These are phyloP conservation scores for Calonectria hongkongensis DNA, from an alignment of 2,329 filamentous ascomycete genomes.

Conservation along the genomic window DNA sequence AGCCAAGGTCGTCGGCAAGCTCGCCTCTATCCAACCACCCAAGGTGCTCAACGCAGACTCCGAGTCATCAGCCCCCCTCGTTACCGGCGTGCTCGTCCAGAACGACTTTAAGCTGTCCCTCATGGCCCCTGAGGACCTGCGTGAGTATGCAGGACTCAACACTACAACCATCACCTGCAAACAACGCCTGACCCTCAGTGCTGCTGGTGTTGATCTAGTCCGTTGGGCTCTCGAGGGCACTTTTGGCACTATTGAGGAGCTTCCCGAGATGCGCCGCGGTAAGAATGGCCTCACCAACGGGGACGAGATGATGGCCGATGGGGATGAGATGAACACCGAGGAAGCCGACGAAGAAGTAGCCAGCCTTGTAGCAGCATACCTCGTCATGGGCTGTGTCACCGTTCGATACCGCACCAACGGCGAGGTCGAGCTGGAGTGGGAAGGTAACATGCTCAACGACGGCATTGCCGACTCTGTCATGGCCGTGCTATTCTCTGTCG, in stretches of 20 bases:
- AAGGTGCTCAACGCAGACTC: conserved; percentile 53
- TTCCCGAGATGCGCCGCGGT: conserved; percentile 72
- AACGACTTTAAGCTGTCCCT: conserved; percentile 98
- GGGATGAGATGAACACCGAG: conserved; percentile 64
- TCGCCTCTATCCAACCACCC: conserved; percentile 87
- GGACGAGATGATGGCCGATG: conserved; percentile 59
- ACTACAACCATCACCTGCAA: conserved; percentile 96
- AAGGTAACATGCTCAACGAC: conserved; percentile 98
- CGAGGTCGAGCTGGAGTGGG: conserved; percentile 95
- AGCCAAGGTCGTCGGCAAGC: conserved; percentile 95
- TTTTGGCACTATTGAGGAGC: conserved; percentile 88
- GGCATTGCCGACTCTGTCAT: conserved; percentile 98
- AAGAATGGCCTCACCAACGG: conserved; percentile 59
- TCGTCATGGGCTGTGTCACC: conserved; percentile 92
- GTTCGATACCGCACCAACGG: conserved; percentile 86
- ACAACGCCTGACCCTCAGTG: conserved; percentile 90
- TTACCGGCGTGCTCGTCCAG: conserved; percentile 94
- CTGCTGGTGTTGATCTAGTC: conserved; percentile 92
- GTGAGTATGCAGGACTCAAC: conserved; percentile 96
- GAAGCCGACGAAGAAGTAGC: conserved; percentile 80
- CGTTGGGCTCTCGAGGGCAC: conserved; percentile 96
- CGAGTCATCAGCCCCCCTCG: conserved; percentile 69
- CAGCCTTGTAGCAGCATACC: conserved; percentile 73
- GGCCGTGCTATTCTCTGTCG: conserved; percentile 92
- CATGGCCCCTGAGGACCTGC: conserved; percentile 96